Evolutionary conservation across 768 basidiomycete species (phyloP), one percentile per base, ranked within the genome.

Genomic region (Fomitopsis serialis): DNA sequence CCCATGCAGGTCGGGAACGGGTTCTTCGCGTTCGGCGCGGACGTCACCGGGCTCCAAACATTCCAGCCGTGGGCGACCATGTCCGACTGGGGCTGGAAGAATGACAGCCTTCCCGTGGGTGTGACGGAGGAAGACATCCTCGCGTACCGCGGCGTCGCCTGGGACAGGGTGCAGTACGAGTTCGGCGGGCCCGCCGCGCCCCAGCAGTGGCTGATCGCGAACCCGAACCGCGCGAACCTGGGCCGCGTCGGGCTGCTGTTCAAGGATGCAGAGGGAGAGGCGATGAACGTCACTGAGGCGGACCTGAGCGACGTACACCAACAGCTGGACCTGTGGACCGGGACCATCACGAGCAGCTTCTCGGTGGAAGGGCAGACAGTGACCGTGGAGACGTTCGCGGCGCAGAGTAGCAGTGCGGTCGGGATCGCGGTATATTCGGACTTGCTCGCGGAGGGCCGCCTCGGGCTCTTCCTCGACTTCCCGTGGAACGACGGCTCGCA

Each of bases 1-100:
- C 80, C 80, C 5, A 74, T 82, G 72, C 81, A 81, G 63, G 70
- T 81, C 47, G 81, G 81, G 13, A 84, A 82, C 62, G 80, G 81
- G 15, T 78, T 81, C 63, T 81, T 84, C 55, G 80, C 79, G 17
- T 82, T 84, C 56, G 79, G 78, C 21, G 75, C 77, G 8, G 81
- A 82, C 62, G 65, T 81, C 21, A 81, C 81, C 1, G 78, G 79
- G 11, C 71, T 84, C 15, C 81, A 84, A 63, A 82, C 80, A 0
- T 75, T 82, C 66, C 70, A 71, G 32, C 79, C 79, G 5, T 82
- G 72, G 63, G 76, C 75, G 10, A 81, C 72, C 55, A 72, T 84
- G 70, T 78, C 80, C 9, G 75, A 74, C 13, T 82, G 81, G 81
- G 79, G 78, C 1, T 82, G 78, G 79, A 82, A 82, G 62, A 82